These are phyloP conservation scores for Monilinia fructicola DNA, from an alignment of 2,329 filamentous ascomycete genomes.

Conservation along the genomic window DNA sequence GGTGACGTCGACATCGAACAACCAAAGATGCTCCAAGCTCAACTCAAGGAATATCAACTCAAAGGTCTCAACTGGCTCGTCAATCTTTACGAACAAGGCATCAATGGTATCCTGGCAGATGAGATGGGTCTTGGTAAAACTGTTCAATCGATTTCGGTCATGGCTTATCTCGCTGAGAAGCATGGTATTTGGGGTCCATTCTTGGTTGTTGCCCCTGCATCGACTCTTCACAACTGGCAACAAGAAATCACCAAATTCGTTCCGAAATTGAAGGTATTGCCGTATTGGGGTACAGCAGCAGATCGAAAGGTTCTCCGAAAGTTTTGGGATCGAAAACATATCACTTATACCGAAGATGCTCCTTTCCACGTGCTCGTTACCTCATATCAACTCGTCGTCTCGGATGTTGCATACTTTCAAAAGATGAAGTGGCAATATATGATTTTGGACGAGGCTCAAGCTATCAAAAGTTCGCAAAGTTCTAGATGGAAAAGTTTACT, in stretches of 20 bases:
- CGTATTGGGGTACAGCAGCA: slow-evolving; percentile 94
- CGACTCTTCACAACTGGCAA: slow-evolving; percentile 98
- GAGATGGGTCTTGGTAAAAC: slow-evolving; percentile 99
- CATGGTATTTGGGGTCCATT: slow-evolving; percentile 99
- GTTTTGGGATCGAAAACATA: slow-evolving; percentile 98
- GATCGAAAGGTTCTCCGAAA: slow-evolving; percentile 96
- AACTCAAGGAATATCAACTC: slow-evolving; percentile 97
- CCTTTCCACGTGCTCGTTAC: slow-evolving; percentile 96
- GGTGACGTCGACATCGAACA: slow-evolving; percentile 93
- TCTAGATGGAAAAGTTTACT: slow-evolving; percentile 96
- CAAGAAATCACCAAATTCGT: slow-evolving; percentile 97
- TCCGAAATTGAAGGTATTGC: slow-evolving; percentile 88
- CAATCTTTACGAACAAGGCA: slow-evolving; percentile 98
- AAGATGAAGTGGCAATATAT: slow-evolving; percentile 99
- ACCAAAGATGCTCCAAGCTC: slow-evolving; percentile 87
- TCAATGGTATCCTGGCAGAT: slow-evolving; percentile 97
- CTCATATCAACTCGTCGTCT: slow-evolving; percentile 95
- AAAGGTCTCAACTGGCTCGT: slow-evolving; percentile 99
- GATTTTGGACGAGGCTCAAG: slow-evolving; percentile 98
- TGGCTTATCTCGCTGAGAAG: slow-evolving; percentile 96
- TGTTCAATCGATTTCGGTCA: slow-evolving; percentile 97
- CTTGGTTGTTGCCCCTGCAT: slow-evolving; percentile 92
- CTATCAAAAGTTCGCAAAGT: slow-evolving; percentile 96
- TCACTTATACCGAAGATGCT: slow-evolving; percentile 89
- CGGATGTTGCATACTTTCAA: slow-evolving; percentile 95